These are phyloP conservation scores for Spergularia azorica DNA, from an alignment of 179 eudicot species.

Conservation along the genomic window DNA sequence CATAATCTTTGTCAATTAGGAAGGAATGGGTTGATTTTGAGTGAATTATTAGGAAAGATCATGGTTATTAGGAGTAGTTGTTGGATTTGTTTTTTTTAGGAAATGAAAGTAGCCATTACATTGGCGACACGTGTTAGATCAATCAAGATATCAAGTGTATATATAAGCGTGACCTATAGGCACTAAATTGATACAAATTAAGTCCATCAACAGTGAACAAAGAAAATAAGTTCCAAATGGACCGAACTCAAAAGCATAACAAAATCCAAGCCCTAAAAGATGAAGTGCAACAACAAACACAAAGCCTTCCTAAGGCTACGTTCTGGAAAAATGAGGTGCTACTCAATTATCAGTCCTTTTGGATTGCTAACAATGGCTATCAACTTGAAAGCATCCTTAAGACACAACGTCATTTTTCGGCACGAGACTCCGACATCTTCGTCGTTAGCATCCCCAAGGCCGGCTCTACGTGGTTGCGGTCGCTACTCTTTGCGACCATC, in stretches of 20 bases:
- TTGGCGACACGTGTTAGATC: too few species aligned
- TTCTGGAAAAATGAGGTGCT: neutral
- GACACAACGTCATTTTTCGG: neutral
- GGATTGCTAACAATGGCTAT: neutral
- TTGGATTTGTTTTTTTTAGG: too few species aligned
- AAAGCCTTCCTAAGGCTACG: slow-evolving; percentile 6
- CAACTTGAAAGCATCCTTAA: neutral
- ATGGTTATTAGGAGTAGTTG: too few species aligned
- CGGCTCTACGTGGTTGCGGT: slow-evolving; percentile 12
- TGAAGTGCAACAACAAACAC: neutral
- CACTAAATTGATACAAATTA: too few species aligned
- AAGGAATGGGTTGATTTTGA: too few species aligned
- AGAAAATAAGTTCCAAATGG: too few species aligned
- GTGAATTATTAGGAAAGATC: too few species aligned
- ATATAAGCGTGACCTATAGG: too few species aligned
- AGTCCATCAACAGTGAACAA: too few species aligned
- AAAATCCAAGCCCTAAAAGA: neutral
- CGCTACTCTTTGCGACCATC: slow-evolving; percentile 3
- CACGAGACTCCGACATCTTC: slow-evolving; percentile 12
- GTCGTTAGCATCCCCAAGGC: slow-evolving; percentile 12
- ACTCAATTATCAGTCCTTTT: neutral
- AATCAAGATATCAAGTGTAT: too few species aligned
- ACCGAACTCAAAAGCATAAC: neutral
- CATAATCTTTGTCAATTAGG: too few species aligned
- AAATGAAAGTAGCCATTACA: too few species aligned